Evolutionary conservation across 257 asterid species (phyloP).

Genomic region (Nicotiana noctiflora): DNA sequence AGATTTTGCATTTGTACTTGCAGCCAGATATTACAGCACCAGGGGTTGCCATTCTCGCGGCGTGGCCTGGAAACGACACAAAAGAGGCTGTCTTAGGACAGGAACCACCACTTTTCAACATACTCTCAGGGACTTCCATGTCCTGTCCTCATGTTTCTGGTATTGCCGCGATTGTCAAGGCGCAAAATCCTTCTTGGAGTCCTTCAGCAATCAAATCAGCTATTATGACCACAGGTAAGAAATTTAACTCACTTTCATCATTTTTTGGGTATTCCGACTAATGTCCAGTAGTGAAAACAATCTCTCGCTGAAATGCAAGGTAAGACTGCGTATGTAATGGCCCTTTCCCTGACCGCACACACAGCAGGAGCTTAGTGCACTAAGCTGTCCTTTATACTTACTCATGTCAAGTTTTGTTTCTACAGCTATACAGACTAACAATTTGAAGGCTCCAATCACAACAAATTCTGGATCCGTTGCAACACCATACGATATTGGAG

Average conservation of each 20-base stretch:
- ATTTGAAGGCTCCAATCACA: conserved; percentile 35
- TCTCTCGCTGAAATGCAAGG: neutral
- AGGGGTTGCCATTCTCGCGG: conserved; percentile 74
- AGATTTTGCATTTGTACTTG: conserved; percentile 1
- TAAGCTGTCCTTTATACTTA: neutral
- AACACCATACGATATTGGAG: conserved; percentile 60
- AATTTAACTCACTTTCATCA: neutral
- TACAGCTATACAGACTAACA: conserved; percentile 56
- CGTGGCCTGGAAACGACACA: conserved; percentile 52
- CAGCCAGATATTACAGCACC: conserved; percentile 90
- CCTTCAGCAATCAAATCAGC: conserved; percentile 75
- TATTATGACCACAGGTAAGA: conserved; percentile 69
- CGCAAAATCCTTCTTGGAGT: conserved; percentile 56
- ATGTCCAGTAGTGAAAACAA: neutral
- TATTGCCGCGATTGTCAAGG: conserved; percentile 54
- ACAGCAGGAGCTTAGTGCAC: neutral
- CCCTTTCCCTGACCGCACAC: neutral
- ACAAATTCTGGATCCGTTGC: conserved; percentile 42
- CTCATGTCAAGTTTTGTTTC: neutral
- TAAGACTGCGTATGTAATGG: neutral
- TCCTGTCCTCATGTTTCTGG: conserved; percentile 80
- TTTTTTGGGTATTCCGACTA: no score
- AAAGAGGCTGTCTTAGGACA: conserved; percentile 21
- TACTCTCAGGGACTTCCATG: conserved; percentile 88
- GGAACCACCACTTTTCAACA: conserved; percentile 34